Evolutionary conservation across 2,329 filamentous ascomycete genomes (phyloP).

Genomic region (Trichophyton verrucosum): DNA sequence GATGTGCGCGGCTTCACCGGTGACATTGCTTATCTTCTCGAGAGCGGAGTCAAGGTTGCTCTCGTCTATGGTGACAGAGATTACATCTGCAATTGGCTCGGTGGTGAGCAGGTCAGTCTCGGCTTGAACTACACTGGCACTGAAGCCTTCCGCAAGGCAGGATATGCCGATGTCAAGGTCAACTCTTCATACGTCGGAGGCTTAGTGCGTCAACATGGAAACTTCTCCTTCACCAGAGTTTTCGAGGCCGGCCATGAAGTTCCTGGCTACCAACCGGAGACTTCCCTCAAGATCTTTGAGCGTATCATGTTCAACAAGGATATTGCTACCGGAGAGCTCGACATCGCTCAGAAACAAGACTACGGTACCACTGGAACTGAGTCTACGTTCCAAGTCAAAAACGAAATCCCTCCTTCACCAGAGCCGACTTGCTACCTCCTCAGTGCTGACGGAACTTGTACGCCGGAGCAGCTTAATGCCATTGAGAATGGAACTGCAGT

Average conservation of each 20-base stretch:
- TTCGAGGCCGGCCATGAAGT: slow-evolving; percentile 27
- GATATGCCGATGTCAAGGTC: slow-evolving; percentile 29
- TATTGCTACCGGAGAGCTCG: slow-evolving; percentile 42
- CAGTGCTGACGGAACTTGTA: slow-evolving; percentile 29
- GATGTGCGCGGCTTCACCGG: slow-evolving; percentile 10
- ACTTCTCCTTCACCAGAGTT: slow-evolving; percentile 32
- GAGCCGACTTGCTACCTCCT: slow-evolving; percentile 35
- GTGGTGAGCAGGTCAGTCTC: slow-evolving; percentile 37
- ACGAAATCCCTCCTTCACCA: slow-evolving; percentile 30
- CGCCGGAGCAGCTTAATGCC: slow-evolving; percentile 31
- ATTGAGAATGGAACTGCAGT: slow-evolving; percentile 35
- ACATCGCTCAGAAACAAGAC: slow-evolving; percentile 24
- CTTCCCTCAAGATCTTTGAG: slow-evolving; percentile 42
- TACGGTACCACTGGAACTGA: slow-evolving; percentile 31
- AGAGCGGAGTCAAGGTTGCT: slow-evolving; percentile 45
- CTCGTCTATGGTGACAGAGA: slow-evolving; percentile 49
- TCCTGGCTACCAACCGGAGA: slow-evolving; percentile 44
- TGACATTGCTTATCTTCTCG: slow-evolving; percentile 40
- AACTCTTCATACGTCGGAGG: slow-evolving; percentile 29
- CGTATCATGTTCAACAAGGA: slow-evolving; percentile 41
- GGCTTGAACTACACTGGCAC: slow-evolving; percentile 33
- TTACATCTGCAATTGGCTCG: slow-evolving; percentile 41
- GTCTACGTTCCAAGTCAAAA: slow-evolving; percentile 34
- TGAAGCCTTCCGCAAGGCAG: slow-evolving; percentile 31
- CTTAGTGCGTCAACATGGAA: slow-evolving; percentile 28